phyloP scores from a whole-genome alignment of 257 asterid genomes.

The Solanum chilense region DNA sequence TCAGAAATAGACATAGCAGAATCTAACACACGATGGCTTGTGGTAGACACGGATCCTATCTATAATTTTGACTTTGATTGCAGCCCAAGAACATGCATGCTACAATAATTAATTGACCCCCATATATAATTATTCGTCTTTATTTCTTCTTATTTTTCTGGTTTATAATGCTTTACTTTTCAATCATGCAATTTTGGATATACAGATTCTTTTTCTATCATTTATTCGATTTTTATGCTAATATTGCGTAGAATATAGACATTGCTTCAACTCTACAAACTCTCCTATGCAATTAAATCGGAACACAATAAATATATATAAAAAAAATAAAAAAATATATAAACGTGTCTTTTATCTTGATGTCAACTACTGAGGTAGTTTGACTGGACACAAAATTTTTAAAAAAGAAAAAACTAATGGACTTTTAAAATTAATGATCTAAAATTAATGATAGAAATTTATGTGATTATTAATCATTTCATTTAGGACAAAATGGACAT shows the following conservation, averaged over 20 bases:
- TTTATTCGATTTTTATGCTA: not conserved
- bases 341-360: too few relatives aligned
- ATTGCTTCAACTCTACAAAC: not conserved
- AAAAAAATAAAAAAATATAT: not conserved
- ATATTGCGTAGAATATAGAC: not conserved
- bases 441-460: too few relatives aligned
- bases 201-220: not conserved
- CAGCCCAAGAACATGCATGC: conserved; percentile 31
- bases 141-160: not conserved
- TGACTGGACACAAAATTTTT: too few relatives aligned
- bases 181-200: not conserved
- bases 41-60: conserved; percentile 14
- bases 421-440: too few relatives aligned
- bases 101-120: not conserved
- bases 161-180: not conserved
- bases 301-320: not conserved
- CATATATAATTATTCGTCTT: not conserved
- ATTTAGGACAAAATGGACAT: too few relatives aligned
- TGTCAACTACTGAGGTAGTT: too few relatives aligned
- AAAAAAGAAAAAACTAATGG: too few relatives aligned
- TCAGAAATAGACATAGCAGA: conserved; percentile 9
- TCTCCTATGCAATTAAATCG: not conserved
- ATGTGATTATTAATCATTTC: too few relatives aligned
- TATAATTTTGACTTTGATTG: conserved; percentile 15
- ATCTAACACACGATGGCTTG: conserved; percentile 11